Percentiles rank a stretch among this genome's conserved stretches.
phyloP scores from a whole-genome alignment of 768 basidiomycete genomes.

The Porphyrellus cyaneotinctus region DNA sequence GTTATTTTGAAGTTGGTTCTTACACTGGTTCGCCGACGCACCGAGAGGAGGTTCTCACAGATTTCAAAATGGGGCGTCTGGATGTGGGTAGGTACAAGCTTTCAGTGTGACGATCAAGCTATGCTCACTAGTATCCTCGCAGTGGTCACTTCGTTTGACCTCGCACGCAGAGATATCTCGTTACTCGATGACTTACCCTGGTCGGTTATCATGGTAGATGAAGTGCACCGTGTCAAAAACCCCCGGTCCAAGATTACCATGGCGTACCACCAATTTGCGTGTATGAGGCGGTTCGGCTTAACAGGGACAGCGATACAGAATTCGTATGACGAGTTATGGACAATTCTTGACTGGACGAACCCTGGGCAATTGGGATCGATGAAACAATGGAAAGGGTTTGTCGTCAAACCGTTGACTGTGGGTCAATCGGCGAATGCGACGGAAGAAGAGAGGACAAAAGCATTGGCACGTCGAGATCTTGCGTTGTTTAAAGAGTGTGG shows the following conservation, averaged over 20 bases:
- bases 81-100: slow-evolving; percentile 64
- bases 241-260: slow-evolving; percentile 56
- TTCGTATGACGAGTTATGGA: slow-evolving; percentile 86
- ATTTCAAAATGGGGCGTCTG: slow-evolving; percentile 78
- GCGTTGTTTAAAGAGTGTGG: not conserved
- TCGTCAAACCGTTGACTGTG: slow-evolving; percentile 60
- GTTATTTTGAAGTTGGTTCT: slow-evolving; percentile 83
- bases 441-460: slow-evolving; percentile 55
- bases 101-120: not conserved
- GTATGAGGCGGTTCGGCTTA: slow-evolving; percentile 72
- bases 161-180: slow-evolving; percentile 68
- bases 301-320: slow-evolving; percentile 89
- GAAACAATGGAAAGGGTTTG: slow-evolving; percentile 72
- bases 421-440: slow-evolving; percentile 68
- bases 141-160: slow-evolving; percentile 84
- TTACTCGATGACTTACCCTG: slow-evolving; percentile 63
- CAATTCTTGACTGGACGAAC: slow-evolving; percentile 88
- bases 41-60: slow-evolving; percentile 53
- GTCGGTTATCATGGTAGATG: slow-evolving; percentile 79
- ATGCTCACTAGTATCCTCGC: not conserved
- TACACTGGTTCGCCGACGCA: slow-evolving; percentile 55
- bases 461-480: slow-evolving; percentile 37
- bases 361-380: slow-evolving; percentile 70
- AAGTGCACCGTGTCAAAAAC: slow-evolving; percentile 89
- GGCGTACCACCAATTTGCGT: slow-evolving; percentile 71